These are phyloP conservation scores for Geranium brycei DNA, from an alignment of 345 rosid species.

Conservation along the genomic window DNA sequence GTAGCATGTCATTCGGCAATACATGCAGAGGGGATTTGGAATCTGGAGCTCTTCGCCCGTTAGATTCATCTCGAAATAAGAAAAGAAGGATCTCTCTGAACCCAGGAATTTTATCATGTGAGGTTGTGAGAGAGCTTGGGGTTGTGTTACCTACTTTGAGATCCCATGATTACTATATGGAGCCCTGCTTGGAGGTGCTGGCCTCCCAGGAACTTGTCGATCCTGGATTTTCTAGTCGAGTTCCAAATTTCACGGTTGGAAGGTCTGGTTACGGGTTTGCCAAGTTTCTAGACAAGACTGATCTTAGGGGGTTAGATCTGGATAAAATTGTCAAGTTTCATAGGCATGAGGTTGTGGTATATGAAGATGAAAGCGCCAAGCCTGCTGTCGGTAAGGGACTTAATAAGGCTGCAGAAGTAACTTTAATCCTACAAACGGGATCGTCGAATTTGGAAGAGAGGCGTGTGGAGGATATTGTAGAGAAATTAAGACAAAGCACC, in stretches of 20 bases:
- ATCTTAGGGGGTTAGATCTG: conserved; percentile 56
- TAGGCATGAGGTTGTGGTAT: conserved; percentile 62
- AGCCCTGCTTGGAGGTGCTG: conserved; percentile 54
- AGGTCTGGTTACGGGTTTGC: conserved; percentile 65
- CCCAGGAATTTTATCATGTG: conserved; percentile 7
- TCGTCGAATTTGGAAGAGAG: conserved; percentile 16
- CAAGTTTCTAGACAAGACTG: conserved; percentile 64
- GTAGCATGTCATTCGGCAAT: conserved; percentile 1
- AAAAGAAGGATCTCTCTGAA: conserved; percentile 33
- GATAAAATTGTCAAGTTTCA: conserved; percentile 58
- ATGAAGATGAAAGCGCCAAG: conserved; percentile 63
- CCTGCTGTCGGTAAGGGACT: conserved; percentile 72
- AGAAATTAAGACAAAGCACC: conserved; percentile 32
- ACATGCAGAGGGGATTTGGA: conserved; percentile 10
- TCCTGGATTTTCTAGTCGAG: conserved; percentile 62
- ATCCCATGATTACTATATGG: conserved; percentile 46
- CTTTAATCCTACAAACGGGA: conserved; percentile 33
- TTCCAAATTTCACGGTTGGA: conserved; percentile 62
- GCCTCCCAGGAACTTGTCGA: conserved; percentile 31
- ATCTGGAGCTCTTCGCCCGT: conserved; percentile 9
- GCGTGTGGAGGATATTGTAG: conserved; percentile 19
- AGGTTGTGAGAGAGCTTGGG: conserved; percentile 18
- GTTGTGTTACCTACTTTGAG: conserved; percentile 40
- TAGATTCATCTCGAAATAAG: conserved; percentile 19
- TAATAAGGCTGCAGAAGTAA: conserved; percentile 84